These are phyloP conservation scores for Diaporthe vaccinii DNA, from an alignment of 2,329 filamentous ascomycete species.

Conservation along the genomic window DNA sequence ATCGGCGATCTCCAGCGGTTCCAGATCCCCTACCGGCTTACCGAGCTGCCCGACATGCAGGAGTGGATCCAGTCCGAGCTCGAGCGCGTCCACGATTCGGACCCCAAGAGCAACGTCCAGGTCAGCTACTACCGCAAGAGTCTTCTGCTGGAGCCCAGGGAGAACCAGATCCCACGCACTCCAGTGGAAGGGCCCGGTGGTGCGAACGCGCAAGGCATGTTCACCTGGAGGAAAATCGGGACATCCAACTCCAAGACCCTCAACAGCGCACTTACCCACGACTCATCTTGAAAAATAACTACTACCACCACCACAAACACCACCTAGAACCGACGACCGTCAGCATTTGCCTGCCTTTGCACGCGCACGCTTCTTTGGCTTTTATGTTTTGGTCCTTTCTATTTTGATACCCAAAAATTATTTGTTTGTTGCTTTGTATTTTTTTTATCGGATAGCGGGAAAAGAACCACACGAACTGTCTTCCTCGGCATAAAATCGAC, in stretches of 20 bases:
- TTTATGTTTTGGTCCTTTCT: conserved; percentile 11
- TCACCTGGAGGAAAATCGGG: conserved; percentile 38
- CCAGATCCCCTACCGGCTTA: conserved; percentile 90
- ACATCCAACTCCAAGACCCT: conserved; percentile 17
- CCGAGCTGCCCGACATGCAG: conserved; percentile 88
- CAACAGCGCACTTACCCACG: conserved; percentile 17
- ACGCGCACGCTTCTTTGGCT: conserved; percentile 15
- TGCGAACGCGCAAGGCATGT: conserved; percentile 41
- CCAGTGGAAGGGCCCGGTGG: conserved; percentile 46
- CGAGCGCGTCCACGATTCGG: conserved; percentile 75
- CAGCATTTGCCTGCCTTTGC: conserved; percentile 13
- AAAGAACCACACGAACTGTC: conserved; percentile 18
- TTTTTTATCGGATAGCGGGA: conserved; percentile 1
- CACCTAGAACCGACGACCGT: not conserved
- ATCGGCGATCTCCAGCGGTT: conserved; percentile 96
- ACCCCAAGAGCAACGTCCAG: conserved; percentile 67
- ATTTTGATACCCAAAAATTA: conserved; percentile 40
- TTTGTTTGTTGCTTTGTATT: conserved; percentile 20
- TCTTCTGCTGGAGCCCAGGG: conserved; percentile 83
- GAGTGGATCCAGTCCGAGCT: conserved; percentile 92
- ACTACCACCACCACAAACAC: not conserved
- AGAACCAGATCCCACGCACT: conserved; percentile 54
- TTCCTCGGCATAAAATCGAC: not conserved
- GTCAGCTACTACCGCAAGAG: conserved; percentile 83
- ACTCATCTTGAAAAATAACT: not conserved